Evolutionary conservation across 192 early-diverging fungal species (phyloP).

Genomic region (Umbelopsis vinacea): DNA sequence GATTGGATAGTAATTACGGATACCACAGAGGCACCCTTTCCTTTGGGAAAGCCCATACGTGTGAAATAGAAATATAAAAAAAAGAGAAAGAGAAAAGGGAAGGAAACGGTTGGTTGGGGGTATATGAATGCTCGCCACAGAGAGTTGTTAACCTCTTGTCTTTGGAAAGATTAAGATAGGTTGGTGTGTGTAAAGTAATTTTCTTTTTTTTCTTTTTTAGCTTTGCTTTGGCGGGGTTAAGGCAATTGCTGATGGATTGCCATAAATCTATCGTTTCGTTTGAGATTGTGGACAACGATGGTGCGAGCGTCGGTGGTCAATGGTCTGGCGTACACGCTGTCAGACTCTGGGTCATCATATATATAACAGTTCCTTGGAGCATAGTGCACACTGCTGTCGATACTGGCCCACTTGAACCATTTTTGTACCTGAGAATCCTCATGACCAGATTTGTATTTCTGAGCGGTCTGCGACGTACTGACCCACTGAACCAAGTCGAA

Average conservation of each 20-base stretch:
- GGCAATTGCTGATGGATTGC: slow-evolving; percentile 26
- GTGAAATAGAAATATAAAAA: neutral
- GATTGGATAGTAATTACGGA: slow-evolving; percentile 21
- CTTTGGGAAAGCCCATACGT: slow-evolving; percentile 7
- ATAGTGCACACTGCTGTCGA: slow-evolving; percentile 33
- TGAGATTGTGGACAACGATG: slow-evolving; percentile 34
- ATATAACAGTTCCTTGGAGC: slow-evolving; percentile 32
- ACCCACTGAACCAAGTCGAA: slow-evolving; percentile 37
- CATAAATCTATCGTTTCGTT: slow-evolving; percentile 29
- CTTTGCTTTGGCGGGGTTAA: neutral
- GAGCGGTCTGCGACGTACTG: slow-evolving; percentile 20
- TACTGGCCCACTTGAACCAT: slow-evolving; percentile 38
- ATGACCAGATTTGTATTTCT: slow-evolving; percentile 28
- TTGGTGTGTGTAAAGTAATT: neutral
- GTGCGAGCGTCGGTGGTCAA: slow-evolving; percentile 26
- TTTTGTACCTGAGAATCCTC: slow-evolving; percentile 43
- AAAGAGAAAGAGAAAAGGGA: neutral
- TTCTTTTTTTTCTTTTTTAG: too few relatives aligned
- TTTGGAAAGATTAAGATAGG: too few relatives aligned
- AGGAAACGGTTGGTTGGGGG: too few relatives aligned
- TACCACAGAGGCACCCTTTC: neutral
- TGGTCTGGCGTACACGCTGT: slow-evolving; percentile 31
- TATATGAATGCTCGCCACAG: too few relatives aligned
- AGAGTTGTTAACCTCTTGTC: too few relatives aligned
- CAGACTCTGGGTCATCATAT: slow-evolving; percentile 32